Evolutionary conservation across 106 monocot species (phyloP), one percentile per base, ranked within the genome.

Genomic region (Platanthera guangdongensis): DNA sequence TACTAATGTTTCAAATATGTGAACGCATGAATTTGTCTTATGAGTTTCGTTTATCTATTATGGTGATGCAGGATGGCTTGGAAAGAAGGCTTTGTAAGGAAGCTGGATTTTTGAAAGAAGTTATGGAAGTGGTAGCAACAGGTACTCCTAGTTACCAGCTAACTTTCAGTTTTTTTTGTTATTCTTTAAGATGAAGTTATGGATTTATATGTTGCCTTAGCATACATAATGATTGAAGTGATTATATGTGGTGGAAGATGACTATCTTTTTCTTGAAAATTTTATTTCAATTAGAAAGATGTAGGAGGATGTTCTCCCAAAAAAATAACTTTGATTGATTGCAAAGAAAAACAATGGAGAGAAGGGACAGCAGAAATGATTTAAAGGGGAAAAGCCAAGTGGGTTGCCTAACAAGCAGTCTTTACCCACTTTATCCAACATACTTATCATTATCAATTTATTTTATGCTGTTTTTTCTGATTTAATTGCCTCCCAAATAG

Each of bases 21-120:
- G 50, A 32, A 77, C 51, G 64, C 19, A 7, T 68, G 6, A 52
- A 75, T 6, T 45, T 57, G 54, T 57, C n/a, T 6, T 52, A 52
- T 21, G 9, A 39, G 71, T 14, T 32, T 54, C 39, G 18, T 9
- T 13, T 11, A 19, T 70, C 49, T 14, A 14, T 49, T 25, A 72
- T n/a, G 28, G 7, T 71, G 68, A 25, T 84, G 45, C 78, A 99
- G 97, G 89, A 87, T 83, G 93, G 97, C 77, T 73, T 99, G 79
- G 94, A 99, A 80, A 99, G 91, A 85, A 94, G 97, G 83, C 91
- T 94, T 19, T 99, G 92, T 72, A 99, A 99, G 79, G 97, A 99
- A 85, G 79, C 80, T 57, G 93, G 90, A 13, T 99, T 99, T 82
- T 73, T 99, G 9, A 94, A 78, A 74, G 97, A 99, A 81, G 97